These are phyloP conservation scores for Colletotrichum simmondsii DNA, from an alignment of 2,329 filamentous ascomycete genomes.

Conservation along the genomic window DNA sequence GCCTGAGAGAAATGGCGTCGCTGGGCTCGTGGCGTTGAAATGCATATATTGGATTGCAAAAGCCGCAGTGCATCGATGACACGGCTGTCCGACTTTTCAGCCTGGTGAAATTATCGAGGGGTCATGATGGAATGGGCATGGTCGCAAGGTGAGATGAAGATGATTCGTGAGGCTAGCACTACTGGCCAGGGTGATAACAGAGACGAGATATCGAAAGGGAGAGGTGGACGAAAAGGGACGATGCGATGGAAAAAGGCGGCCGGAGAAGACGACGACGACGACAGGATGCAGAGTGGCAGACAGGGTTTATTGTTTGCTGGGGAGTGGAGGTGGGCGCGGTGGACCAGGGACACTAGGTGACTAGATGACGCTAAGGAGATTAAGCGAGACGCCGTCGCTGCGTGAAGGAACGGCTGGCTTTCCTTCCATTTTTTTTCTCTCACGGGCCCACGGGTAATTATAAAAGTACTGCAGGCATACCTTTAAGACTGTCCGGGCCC, in stretches of 20 bases:
- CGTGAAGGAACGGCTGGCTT: conserved; percentile 36
- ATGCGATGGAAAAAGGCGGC: conserved; percentile 4
- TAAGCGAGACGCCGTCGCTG: conserved; percentile 35
- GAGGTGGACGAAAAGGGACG: conserved; percentile 17
- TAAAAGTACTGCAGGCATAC: conserved; percentile 36
- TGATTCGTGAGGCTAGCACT: not conserved
- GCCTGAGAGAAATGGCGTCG: not conserved
- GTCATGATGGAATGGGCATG: not conserved
- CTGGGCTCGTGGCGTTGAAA: not conserved
- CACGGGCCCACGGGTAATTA: conserved; percentile 35
- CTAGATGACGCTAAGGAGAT: conserved; percentile 35
- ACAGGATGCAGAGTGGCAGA: not conserved
- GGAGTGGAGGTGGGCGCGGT: conserved; percentile 25
- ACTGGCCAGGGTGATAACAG: not conserved
- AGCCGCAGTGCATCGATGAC: not conserved
- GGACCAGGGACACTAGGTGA: conserved; percentile 31
- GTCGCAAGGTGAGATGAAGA: not conserved
- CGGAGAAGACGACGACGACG: conserved; percentile 18
- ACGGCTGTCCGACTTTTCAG: not conserved
- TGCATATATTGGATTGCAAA: not conserved
- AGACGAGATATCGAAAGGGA: conserved; percentile 6
- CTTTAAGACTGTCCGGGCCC: conserved; percentile 35
- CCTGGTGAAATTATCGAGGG: not conserved
- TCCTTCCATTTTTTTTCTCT: conserved; percentile 35
- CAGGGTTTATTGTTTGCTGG: conserved; percentile 35